These are phyloP conservation scores for Chrysoporthe puriensis DNA, from an alignment of 2,329 filamentous ascomycete genomes.

Conservation along the genomic window DNA sequence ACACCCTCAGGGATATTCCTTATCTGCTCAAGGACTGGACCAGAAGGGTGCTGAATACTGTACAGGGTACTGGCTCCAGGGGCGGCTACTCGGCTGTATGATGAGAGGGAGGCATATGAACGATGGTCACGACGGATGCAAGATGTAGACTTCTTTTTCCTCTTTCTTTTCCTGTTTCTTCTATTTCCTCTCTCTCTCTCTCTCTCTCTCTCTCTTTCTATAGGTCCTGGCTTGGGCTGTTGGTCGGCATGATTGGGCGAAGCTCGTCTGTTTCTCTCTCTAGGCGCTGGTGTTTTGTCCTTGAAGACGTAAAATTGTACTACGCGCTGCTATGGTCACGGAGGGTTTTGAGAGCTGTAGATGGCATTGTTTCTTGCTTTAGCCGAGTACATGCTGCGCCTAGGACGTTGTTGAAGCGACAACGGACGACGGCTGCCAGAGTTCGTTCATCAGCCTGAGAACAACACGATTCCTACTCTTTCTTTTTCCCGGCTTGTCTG, in stretches of 20 bases:
- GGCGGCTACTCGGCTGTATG: constrained; percentile 94
- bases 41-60: constrained; percentile 76
- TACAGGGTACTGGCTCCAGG: constrained; percentile 81
- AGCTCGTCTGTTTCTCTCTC: constrained; percentile 9
- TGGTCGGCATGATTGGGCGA: constrained; percentile 21
- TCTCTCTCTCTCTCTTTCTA: background rate
- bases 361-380: too few species aligned
- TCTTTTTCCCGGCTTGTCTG: too few species aligned
- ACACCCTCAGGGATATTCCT: constrained; percentile 88
- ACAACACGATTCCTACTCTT: too few species aligned
- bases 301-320: constrained; percentile 6
- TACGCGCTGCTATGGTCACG: background rate
- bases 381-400: too few species aligned
- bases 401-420: too few species aligned
- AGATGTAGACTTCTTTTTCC: background rate
- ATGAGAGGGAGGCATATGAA: background rate
- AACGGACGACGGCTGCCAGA: too few species aligned
- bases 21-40: constrained; percentile 91
- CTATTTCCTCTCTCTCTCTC: background rate
- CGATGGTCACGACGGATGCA: constrained; percentile 1
- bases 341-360: too few species aligned
- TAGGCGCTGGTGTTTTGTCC: constrained; percentile 16
- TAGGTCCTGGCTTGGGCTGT: constrained; percentile 3
- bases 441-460: too few species aligned
- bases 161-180: background rate